phyloP scores from a whole-genome alignment of 2,329 filamentous ascomycete species.

The Huntiella omanensis region DNA sequence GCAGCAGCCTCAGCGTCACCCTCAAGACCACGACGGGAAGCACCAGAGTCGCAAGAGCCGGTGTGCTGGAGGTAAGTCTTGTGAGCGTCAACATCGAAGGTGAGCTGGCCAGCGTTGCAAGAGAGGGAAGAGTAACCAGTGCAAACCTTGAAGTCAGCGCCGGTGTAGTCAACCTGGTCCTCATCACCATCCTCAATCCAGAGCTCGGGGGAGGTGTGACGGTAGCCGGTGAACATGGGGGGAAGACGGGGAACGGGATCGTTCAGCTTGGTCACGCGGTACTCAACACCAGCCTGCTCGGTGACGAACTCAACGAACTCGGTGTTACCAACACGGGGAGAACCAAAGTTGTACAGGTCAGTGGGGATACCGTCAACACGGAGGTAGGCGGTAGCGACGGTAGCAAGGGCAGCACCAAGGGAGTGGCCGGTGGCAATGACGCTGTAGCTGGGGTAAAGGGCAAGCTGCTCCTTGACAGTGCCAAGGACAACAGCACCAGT shows the following conservation, averaged over 20 bases:
- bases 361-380: constrained; percentile 26
- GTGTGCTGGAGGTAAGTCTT: constrained; percentile 29
- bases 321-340: constrained; percentile 44
- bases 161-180: constrained; percentile 19
- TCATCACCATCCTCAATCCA: constrained; percentile 29
- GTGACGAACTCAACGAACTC: constrained; percentile 35
- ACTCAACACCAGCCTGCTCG: constrained; percentile 31
- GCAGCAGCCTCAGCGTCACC: constrained; percentile 7
- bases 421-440: constrained; percentile 48
- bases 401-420: constrained; percentile 46
- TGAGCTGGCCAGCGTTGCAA: constrained; percentile 32
- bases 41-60: constrained; percentile 19
- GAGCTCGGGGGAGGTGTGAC: constrained; percentile 52
- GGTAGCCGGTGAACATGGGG: constrained; percentile 38
- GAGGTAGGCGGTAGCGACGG: constrained; percentile 37
- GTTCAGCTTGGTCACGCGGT: constrained; percentile 45
- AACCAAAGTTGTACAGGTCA: constrained; percentile 44
- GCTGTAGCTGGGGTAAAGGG: constrained; percentile 29
- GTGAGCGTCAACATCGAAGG: constrained; percentile 28
- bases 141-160: constrained; percentile 27
- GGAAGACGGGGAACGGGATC: constrained; percentile 54
- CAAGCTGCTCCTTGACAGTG: constrained; percentile 25
- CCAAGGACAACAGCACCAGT: constrained; percentile 23
- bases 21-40: constrained; percentile 2
- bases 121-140: constrained; percentile 25